A percentile compares a stretch with the other conserved stretches of the same genome.
Evolutionary conservation across 2,329 filamentous ascomycete species (phyloP).

Genomic region (Rosellinia necatrix): DNA sequence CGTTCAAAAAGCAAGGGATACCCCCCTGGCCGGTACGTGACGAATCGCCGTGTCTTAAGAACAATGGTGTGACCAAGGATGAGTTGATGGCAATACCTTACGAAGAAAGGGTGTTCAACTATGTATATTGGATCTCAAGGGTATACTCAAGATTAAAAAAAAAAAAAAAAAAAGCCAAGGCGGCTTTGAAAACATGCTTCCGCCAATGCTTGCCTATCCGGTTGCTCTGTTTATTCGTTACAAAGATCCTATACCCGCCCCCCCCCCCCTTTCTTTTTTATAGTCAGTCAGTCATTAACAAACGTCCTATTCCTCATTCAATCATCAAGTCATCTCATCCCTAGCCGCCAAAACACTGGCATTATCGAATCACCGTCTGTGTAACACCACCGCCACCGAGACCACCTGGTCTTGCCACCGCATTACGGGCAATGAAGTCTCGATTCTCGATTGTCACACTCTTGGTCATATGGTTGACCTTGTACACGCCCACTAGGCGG

Average conservation of each 20-base stretch:
- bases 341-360: not conserved
- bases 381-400: conserved; percentile 17
- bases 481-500: conserved; percentile 94
- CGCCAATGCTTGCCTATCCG: conserved; percentile 7
- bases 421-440: conserved; percentile 65
- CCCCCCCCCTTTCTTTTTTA: not conserved
- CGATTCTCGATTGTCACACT: conserved; percentile 86
- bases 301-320: not conserved
- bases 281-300: not conserved
- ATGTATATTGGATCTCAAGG: not conserved
- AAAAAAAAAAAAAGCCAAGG: not conserved
- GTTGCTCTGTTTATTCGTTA: not conserved
- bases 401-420: conserved; percentile 26
- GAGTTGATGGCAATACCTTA: too few species aligned
- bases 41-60: too few species aligned
- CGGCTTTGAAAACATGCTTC: conserved; percentile 4
- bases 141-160: not conserved
- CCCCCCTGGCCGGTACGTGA: too few species aligned
- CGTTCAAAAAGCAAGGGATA: too few species aligned
- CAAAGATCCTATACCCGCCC: too few species aligned
- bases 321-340: not conserved
- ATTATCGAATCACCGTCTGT: conserved; percentile 19
- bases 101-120: not conserved
- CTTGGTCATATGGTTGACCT: conserved; percentile 99
- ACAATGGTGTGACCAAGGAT: too few species aligned